Evolutionary conservation across 23 red algal species (phyloP), one percentile per base, ranked within the genome.

Genomic region (Gracilaria domingensis): DNA sequence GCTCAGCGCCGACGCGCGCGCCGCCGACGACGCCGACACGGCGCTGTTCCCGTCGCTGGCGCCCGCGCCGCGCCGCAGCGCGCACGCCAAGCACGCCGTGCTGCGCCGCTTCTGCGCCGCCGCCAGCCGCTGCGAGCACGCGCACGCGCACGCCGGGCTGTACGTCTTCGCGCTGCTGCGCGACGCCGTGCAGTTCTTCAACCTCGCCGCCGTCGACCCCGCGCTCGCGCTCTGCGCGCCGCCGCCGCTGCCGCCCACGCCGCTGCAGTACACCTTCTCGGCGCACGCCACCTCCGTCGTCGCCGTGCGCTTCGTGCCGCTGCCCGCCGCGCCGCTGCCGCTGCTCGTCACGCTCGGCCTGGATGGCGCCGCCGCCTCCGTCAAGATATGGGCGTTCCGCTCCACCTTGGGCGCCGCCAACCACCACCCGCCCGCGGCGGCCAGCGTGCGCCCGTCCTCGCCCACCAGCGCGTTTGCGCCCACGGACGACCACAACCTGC

Each of bases 101-200:
- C 87, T 90, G 33, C 76, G 74, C 29, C 87, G 87, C 37, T 81
- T 90, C 40, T 35, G 45, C 71, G 74, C 58, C 11, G 87, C 87
- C 57, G 71, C 87, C 71, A 24, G 33, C 4, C 73, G 87, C 24
- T 25, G 25, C 33, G 53, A 51, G 2, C 0, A 25, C n/a, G 29
- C 20, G 17, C 42, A 90, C 42, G 38, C 74, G 32, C 21, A 37
- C 71, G 55, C 11, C 23, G 73, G 74, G 23, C 38, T 80, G 12
- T 90, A 67, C 56, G 57, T 42, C 14, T 75, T 90, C 17, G 87
- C 87, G 40, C 62, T 90, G 14, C 53, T n/a, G 55, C 87, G 87
- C 58, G 87, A 55, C 45, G 87, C 60, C 56, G 72, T 90, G 32
- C 87, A 90, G 57, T 5, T 90, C 33, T 90, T 90, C 87, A 70